phyloP scores from a whole-genome alignment of 208 protist species.

The Acanthamoeba healyi region DNA sequence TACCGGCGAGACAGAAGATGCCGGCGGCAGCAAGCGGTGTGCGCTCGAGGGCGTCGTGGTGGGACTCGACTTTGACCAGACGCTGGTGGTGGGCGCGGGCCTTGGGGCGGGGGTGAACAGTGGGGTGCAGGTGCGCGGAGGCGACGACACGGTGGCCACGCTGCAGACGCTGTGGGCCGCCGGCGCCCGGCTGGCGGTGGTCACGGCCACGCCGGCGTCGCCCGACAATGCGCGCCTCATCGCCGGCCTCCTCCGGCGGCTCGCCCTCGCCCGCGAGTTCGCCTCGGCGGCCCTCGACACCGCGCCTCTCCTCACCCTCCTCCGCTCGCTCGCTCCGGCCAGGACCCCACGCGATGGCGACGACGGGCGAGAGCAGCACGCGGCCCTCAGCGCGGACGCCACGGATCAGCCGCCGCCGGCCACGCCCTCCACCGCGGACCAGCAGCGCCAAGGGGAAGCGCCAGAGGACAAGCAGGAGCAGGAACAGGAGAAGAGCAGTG shows the following conservation, averaged over 20 bases:
- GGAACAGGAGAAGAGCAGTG: not conserved
- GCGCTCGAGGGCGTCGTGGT: not conserved
- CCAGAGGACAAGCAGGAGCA: not conserved
- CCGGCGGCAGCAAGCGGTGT: not conserved
- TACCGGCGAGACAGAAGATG: not conserved
- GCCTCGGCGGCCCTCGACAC: constrained; percentile 16
- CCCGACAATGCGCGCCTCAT: not conserved
- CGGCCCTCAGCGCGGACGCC: too few relatives aligned
- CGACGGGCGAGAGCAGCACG: too few relatives aligned
- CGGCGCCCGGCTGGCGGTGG: constrained; percentile 5
- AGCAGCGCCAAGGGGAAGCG: too few relatives aligned
- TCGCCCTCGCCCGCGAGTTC: constrained; percentile 2
- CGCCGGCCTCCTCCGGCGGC: not conserved
- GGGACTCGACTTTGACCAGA: constrained; percentile 56
- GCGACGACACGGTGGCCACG: not conserved
- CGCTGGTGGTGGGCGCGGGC: not conserved
- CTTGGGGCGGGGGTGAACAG: not conserved
- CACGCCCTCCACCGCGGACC: too few relatives aligned
- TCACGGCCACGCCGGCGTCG: constrained; percentile 1
- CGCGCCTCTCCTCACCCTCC: constrained; percentile 2
- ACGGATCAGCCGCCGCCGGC: too few relatives aligned
- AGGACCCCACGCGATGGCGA: too few relatives aligned
- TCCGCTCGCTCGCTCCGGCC: not conserved
- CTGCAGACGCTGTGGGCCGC: not conserved
- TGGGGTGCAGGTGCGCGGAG: not conserved